A percentile compares a stretch with the other conserved stretches of the same genome.
Evolutionary conservation across 2,329 filamentous ascomycete genomes (phyloP).

Genomic region (Stromatinia cepivora): DNA sequence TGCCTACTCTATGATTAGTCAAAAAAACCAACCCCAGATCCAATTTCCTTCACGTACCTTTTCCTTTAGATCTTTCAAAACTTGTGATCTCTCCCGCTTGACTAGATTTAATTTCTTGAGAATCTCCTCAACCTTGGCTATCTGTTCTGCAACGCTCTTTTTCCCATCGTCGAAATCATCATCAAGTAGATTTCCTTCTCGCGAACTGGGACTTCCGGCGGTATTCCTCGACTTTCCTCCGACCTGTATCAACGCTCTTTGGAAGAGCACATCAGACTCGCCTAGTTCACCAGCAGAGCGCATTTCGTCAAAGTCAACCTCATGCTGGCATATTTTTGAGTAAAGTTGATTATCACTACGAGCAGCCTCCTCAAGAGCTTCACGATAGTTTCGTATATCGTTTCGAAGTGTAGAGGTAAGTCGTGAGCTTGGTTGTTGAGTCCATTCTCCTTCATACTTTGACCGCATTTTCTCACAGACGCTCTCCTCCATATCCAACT

Average conservation of each 20-base stretch:
- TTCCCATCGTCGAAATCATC: conserved; percentile 83
- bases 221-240: conserved; percentile 60
- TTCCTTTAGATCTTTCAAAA: conserved; percentile 94
- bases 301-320: conserved; percentile 93
- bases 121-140: conserved; percentile 83
- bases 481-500: conserved; percentile 94
- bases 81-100: conserved; percentile 87
- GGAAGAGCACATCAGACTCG: conserved; percentile 85
- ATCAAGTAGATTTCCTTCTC: conserved; percentile 80
- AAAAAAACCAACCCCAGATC: not conserved
- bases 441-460: conserved; percentile 95
- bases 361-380: conserved; percentile 85
- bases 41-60: conserved; percentile 65
- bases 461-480: conserved; percentile 99
- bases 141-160: conserved; percentile 83
- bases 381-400: conserved; percentile 84
- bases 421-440: conserved; percentile 89
- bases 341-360: conserved; percentile 84
- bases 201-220: conserved; percentile 56
- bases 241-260: conserved; percentile 78
- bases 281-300: conserved; percentile 81
- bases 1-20: conserved; percentile 55
- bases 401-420: conserved; percentile 83
- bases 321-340: conserved; percentile 80
- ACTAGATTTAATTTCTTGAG: conserved; percentile 88